A percentile compares a stretch with the other conserved stretches of the same genome.
Conservation (phyloP, 306 rosid species). For the Rosa lucieae region DNA sequence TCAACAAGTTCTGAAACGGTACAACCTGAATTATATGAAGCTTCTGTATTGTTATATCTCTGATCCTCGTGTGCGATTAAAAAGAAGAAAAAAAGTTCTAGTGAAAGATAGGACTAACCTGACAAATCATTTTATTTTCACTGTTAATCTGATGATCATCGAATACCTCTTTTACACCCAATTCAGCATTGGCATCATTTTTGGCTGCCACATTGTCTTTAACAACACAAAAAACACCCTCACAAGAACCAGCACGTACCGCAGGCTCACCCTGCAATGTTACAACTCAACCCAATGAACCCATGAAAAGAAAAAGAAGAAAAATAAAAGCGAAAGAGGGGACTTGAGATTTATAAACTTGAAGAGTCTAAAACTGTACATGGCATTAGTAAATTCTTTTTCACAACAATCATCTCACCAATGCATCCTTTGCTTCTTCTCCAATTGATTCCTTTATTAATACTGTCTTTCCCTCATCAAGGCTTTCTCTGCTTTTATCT, state of each 20-base stretch:
- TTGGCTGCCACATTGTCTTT: slow-evolving; percentile 7
- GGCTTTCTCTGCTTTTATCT: neutral
- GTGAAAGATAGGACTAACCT: slow-evolving; percentile 13
- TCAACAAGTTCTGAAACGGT: neutral
- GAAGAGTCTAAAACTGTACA: neutral
- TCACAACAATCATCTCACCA: slow-evolving; percentile 1
- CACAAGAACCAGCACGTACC: neutral
- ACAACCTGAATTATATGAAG: neutral
- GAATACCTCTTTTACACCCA: slow-evolving; percentile 12
- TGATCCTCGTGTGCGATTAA: neutral
- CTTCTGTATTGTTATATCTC: neutral
- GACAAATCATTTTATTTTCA: slow-evolving; percentile 8
- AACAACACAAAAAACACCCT: neutral
- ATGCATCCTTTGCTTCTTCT: slow-evolving; percentile 5
- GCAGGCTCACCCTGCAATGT: slow-evolving; percentile 4
- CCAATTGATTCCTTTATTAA: neutral
- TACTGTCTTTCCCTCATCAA: neutral
- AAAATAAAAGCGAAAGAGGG: neutral
- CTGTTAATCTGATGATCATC: slow-evolving; percentile 15
- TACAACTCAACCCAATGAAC: neutral
- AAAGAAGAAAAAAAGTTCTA: neutral
- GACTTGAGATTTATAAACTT: neutral
- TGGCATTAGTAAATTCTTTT: neutral
- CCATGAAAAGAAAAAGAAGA: neutral
- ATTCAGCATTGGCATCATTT: neutral